These are phyloP conservation scores for Phytomonas francai DNA, from an alignment of 208 protist species.

Conservation along the genomic window DNA sequence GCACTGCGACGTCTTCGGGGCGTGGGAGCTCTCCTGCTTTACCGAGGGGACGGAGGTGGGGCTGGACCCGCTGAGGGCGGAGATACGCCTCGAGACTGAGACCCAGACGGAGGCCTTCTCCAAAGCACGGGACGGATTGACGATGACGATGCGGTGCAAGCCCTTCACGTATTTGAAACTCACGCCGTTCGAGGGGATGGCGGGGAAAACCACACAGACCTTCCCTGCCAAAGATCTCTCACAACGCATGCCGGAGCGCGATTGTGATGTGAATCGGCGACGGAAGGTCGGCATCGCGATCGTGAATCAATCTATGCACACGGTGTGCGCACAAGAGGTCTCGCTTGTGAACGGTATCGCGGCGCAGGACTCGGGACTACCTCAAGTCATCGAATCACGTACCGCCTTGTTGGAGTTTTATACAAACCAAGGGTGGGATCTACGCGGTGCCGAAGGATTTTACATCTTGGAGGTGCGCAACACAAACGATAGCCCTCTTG, in stretches of 20 bases:
- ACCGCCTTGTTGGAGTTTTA: slow-evolving; percentile 60
- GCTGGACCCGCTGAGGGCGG: slow-evolving; percentile 40
- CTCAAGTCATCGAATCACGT: slow-evolving; percentile 33
- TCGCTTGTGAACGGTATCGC: slow-evolving; percentile 39
- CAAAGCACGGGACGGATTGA: slow-evolving; percentile 23
- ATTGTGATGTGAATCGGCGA: slow-evolving; percentile 28
- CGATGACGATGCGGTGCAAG: slow-evolving; percentile 26
- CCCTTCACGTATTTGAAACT: slow-evolving; percentile 40
- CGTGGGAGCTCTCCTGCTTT: slow-evolving; percentile 28
- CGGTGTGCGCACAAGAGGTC: slow-evolving; percentile 20
- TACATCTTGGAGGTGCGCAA: slow-evolving; percentile 63
- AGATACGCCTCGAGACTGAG: slow-evolving; percentile 33
- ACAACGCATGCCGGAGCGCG: slow-evolving; percentile 38
- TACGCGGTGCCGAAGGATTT: slow-evolving; percentile 61
- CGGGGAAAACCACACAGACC: slow-evolving; percentile 3
- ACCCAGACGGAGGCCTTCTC: slow-evolving; percentile 16
- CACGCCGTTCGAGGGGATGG: slow-evolving; percentile 3
- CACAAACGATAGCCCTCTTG: slow-evolving; percentile 20
- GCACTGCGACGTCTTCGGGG: slow-evolving; percentile 41
- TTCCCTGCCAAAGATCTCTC: slow-evolving; percentile 41
- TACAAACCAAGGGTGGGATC: slow-evolving; percentile 53
- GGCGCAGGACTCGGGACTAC: slow-evolving; percentile 32
- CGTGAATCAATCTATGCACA: slow-evolving; percentile 41
- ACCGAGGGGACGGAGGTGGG: slow-evolving; percentile 18
- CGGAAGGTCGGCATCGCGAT: slow-evolving; percentile 50